phyloP scores from a whole-genome alignment of 306 rosid genomes.

The Trifolium repens region DNA sequence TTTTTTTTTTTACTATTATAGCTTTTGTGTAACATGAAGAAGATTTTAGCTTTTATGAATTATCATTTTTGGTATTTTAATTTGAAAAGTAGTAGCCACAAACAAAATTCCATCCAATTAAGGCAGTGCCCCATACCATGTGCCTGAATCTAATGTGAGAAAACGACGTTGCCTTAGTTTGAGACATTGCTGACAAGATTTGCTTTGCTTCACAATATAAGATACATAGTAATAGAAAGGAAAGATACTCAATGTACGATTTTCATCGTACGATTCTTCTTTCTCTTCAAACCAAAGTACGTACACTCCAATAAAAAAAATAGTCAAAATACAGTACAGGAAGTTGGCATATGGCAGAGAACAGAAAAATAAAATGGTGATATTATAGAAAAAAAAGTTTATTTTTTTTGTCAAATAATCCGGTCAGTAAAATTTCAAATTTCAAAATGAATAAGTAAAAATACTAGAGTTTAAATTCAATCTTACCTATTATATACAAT shows the following conservation, averaged over 20 bases:
- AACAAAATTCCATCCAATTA: neutral
- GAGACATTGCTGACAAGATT: conserved; percentile 29
- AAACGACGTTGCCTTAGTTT: conserved; percentile 41
- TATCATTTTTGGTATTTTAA: neutral
- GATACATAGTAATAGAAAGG: neutral
- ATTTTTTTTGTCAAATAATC: too few species aligned
- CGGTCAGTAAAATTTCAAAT: too few species aligned
- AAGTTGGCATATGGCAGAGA: neutral
- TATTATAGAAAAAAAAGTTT: too few species aligned
- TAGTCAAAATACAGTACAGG: conserved; percentile 21
- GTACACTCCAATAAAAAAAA: neutral
- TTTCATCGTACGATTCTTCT: neutral
- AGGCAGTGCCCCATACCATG: conserved; percentile 15
- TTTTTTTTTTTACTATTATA: too few species aligned
- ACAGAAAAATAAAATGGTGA: too few species aligned
- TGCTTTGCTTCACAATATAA: conserved; percentile 28
- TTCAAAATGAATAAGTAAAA: too few species aligned
- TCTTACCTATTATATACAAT: too few species aligned
- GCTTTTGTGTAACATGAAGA: too few species aligned
- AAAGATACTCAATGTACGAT: conserved; percentile 24
- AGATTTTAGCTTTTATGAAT: too few species aligned
- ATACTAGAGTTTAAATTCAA: too few species aligned
- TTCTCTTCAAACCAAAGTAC: conserved; percentile 31
- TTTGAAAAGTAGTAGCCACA: neutral
- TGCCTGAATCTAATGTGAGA: conserved; percentile 45